Evolutionary conservation across 2,329 filamentous ascomycete genomes (phyloP).

Genomic region (Fusarium sarcochroum): DNA sequence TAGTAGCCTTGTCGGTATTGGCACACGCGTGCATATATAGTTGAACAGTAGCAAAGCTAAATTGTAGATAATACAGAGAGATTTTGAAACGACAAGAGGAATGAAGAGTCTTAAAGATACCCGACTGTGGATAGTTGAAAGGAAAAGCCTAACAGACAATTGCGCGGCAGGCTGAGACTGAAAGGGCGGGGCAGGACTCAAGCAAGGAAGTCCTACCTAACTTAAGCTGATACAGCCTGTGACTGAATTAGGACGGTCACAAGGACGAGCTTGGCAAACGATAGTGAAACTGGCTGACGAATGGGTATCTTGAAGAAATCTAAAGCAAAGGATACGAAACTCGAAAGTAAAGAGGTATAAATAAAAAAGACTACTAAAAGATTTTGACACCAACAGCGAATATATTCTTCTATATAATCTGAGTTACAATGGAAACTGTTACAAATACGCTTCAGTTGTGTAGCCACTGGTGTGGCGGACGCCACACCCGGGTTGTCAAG

Average conservation of each 20-base stretch:
- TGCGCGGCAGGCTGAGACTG: conserved; percentile 39
- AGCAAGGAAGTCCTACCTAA: conserved; percentile 19
- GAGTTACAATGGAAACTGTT: not conserved
- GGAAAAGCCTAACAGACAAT: conserved; percentile 24
- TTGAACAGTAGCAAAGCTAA: not conserved
- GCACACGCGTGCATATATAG: conserved; percentile 5
- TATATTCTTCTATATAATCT: conserved; percentile 1
- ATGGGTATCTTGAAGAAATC: not conserved
- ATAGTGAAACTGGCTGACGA: not conserved
- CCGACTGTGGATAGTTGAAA: conserved; percentile 10
- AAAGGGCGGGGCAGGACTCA: conserved; percentile 24
- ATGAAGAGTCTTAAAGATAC: conserved; percentile 7
- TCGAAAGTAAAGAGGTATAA: too few relatives aligned
- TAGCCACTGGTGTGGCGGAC: conserved; percentile 28
- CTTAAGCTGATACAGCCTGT: conserved; percentile 12
- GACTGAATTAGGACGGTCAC: conserved; percentile 27
- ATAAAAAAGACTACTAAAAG: too few relatives aligned
- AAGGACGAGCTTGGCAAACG: conserved; percentile 15
- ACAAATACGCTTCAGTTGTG: conserved; percentile 2
- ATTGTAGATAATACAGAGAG: not conserved
- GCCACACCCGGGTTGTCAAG: conserved; percentile 40
- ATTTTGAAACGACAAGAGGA: not conserved
- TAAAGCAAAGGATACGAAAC: too few relatives aligned
- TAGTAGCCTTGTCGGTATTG: conserved; percentile 11
- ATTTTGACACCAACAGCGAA: not conserved